phyloP scores from a whole-genome alignment of 768 basidiomycete species.

The Boletus pseudo-olivaceus region DNA sequence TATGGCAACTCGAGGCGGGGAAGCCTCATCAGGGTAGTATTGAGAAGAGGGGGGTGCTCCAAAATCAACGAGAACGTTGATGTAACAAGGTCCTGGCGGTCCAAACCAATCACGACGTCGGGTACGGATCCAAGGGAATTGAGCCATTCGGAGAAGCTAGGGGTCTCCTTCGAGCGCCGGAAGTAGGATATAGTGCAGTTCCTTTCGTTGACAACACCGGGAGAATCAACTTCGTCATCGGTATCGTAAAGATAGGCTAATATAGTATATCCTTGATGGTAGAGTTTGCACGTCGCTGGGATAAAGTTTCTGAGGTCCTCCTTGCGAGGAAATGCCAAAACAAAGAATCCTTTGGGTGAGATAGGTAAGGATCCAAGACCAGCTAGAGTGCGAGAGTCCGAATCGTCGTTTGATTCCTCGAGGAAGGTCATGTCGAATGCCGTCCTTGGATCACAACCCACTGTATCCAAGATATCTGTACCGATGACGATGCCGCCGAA shows the following conservation, averaged over 20 bases:
- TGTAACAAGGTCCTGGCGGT: slow-evolving; percentile 28
- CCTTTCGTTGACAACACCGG: slow-evolving; percentile 7
- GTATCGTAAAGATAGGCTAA: slow-evolving; percentile 31
- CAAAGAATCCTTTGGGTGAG: slow-evolving; percentile 26
- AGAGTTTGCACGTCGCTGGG: slow-evolving; percentile 36
- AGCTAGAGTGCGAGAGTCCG: not conserved
- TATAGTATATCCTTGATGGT: slow-evolving; percentile 28
- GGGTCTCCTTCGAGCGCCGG: slow-evolving; percentile 7
- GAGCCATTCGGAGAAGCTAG: slow-evolving; percentile 32
- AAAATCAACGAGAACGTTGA: slow-evolving; percentile 19
- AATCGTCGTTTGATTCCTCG: not conserved
- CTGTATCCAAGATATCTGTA: slow-evolving; percentile 1
- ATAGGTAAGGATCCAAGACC: not conserved
- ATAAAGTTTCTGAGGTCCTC: slow-evolving; percentile 34
- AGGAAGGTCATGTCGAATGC: not conserved
- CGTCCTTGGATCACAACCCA: not conserved
- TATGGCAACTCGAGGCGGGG: slow-evolving; percentile 48
- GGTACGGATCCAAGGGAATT: slow-evolving; percentile 21
- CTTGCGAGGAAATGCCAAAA: slow-evolving; percentile 33
- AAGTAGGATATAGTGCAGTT: slow-evolving; percentile 19
- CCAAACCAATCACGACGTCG: slow-evolving; percentile 35
- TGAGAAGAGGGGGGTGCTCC: slow-evolving; percentile 19
- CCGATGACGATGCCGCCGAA: slow-evolving; percentile 40
- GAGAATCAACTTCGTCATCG: not conserved
- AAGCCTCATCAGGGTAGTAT: slow-evolving; percentile 40